Percentiles rank a stretch among this genome's conserved stretches.
phyloP scores from a whole-genome alignment of 2,329 filamentous ascomycete genomes.

The Chaetomium strumarium region DNA sequence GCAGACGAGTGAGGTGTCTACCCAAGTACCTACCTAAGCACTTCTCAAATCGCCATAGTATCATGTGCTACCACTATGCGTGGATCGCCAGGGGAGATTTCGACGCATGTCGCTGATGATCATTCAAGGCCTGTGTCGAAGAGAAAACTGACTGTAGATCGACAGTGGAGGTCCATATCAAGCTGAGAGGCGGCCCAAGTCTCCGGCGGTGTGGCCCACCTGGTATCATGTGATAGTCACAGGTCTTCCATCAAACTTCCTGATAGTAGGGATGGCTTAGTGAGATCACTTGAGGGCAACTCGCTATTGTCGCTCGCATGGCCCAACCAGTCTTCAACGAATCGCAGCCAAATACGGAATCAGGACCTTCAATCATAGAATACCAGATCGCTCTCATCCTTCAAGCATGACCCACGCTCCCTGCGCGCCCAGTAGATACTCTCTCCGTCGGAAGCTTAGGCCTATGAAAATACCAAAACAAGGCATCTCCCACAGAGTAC shows the following conservation, averaged over 20 bases:
- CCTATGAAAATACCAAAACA: conserved; percentile 28
- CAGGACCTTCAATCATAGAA: neutral
- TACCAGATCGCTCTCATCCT: conserved; percentile 21
- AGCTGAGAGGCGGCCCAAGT: no score
- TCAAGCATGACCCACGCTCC: no score
- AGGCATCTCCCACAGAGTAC: conserved; percentile 28
- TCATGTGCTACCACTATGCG: neutral
- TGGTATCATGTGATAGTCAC: no score
- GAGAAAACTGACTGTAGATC: neutral
- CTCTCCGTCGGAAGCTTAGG: conserved; percentile 13
- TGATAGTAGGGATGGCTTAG: neutral
- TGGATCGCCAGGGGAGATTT: neutral
- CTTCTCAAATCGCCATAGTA: neutral
- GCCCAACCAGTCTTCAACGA: neutral
- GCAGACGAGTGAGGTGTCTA: neutral
- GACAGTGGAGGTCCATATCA: neutral
- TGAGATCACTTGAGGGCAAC: neutral
- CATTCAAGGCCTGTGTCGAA: neutral
- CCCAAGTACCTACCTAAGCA: no score
- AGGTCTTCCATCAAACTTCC: no score
- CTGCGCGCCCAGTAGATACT: no score
- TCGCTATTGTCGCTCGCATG: no score
- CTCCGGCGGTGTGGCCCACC: no score
- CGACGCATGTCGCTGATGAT: neutral
- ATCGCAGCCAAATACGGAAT: neutral